A percentile compares a stretch with the other conserved stretches of the same genome.
Evolutionary conservation across 2,329 filamentous ascomycete species (phyloP).

Genomic region (Pseudogymnoascus verrucosus): DNA sequence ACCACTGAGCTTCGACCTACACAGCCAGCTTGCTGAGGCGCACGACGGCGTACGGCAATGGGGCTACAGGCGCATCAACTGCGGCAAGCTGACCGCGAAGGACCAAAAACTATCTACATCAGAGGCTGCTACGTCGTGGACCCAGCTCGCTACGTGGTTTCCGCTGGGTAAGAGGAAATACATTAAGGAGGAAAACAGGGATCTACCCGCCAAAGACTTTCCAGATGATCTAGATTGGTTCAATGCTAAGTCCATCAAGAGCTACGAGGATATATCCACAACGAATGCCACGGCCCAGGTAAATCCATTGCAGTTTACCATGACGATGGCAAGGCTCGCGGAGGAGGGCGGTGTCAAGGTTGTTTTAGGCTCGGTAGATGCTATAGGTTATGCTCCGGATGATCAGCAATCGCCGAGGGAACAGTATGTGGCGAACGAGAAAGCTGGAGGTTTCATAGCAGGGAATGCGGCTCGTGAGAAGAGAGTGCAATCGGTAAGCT

Average conservation of each 20-base stretch:
- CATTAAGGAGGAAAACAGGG: conserved; percentile 44
- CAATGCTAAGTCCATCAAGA: conserved; percentile 53
- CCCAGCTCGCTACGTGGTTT: conserved; percentile 5
- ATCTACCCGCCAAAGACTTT: conserved; percentile 56
- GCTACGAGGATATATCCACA: conserved; percentile 79
- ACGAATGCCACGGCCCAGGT: conserved; percentile 82
- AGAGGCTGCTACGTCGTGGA: neutral
- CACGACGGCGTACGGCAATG: conserved; percentile 71
- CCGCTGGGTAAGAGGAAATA: conserved; percentile 11
- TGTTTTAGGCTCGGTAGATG: conserved; percentile 59
- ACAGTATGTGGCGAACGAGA: neutral
- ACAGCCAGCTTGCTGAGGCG: conserved; percentile 75
- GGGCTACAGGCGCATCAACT: conserved; percentile 77
- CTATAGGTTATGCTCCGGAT: conserved; percentile 47
- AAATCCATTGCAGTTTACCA: conserved; percentile 87
- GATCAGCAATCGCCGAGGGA: neutral
- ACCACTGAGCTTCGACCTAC: conserved; percentile 74
- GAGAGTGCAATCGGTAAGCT: conserved; percentile 57
- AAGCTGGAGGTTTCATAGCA: conserved; percentile 38
- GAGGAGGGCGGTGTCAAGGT: conserved; percentile 61
- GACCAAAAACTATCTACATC: conserved; percentile 16
- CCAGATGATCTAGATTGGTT: conserved; percentile 83
- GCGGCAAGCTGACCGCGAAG: conserved; percentile 41
- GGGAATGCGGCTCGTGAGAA: neutral
- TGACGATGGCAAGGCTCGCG: conserved; percentile 69